Evolutionary conservation across 176 grass and related monocot species (phyloP).

Genomic region (Triticum urartu): DNA sequence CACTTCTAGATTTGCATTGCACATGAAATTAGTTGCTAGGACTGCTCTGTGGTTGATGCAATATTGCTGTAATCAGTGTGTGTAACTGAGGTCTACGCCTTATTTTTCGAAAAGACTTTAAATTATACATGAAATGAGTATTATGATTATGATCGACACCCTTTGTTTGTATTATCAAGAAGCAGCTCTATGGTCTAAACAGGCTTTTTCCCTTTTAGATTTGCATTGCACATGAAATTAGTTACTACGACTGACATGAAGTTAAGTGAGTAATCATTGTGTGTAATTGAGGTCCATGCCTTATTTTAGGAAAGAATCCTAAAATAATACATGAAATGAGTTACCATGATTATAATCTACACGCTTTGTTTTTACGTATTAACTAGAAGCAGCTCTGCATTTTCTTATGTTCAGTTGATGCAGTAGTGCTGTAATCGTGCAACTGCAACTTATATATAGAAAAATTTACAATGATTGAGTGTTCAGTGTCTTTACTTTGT

Average conservation of each 20-base stretch:
- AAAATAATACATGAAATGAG: neutral
- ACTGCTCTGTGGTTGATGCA: too few relatives aligned
- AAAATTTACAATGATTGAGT: neutral
- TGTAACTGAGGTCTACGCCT: too few relatives aligned
- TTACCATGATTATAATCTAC: neutral
- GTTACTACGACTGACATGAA: neutral
- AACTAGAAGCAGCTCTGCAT: neutral
- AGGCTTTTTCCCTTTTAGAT: neutral
- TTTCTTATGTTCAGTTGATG: neutral
- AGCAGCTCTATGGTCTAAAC: neutral
- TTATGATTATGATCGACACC: too few relatives aligned
- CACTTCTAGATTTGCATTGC: too few relatives aligned
- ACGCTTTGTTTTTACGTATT: neutral
- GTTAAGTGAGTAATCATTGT: neutral
- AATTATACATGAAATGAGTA: too few relatives aligned
- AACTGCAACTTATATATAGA: neutral
- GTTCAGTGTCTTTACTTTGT: too few relatives aligned
- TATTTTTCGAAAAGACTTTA: too few relatives aligned
- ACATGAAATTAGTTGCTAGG: too few relatives aligned
- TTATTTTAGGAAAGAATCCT: neutral
- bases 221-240: constrained; percentile 6
- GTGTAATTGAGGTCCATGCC: neutral
- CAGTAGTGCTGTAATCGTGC: neutral
- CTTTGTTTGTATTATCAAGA: too few relatives aligned
- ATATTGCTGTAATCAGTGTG: too few relatives aligned